phyloP scores from a whole-genome alignment of 495 filamentous ascomycete genomes.

The Chaetomium fimeti region DNA sequence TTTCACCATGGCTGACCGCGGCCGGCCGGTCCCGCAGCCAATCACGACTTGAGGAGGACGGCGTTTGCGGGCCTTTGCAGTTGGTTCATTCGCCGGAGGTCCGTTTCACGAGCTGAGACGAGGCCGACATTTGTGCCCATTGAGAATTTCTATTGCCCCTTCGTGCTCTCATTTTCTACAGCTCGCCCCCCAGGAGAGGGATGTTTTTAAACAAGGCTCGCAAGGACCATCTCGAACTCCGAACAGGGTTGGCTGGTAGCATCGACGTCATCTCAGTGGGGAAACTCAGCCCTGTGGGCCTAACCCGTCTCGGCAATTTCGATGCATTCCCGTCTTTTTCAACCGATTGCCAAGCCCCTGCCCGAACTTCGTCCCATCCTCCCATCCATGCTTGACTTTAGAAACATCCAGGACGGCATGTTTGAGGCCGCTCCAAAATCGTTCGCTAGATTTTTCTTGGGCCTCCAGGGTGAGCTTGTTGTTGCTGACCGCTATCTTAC shows the following conservation, averaged over 20 bases:
- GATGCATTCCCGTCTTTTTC: not conserved
- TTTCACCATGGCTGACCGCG: constrained; percentile 3
- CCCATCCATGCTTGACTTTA: too few species aligned
- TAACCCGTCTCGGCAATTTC: not conserved
- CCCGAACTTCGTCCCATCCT: not conserved
- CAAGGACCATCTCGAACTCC: too few species aligned
- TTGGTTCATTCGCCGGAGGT: not conserved
- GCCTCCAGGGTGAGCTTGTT: too few species aligned
- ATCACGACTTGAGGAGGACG: not conserved
- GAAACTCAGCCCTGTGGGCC: constrained; percentile 19
- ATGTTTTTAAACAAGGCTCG: too few species aligned
- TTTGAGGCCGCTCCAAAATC: too few species aligned
- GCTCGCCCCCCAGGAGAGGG: too few species aligned
- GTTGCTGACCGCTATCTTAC: too few species aligned
- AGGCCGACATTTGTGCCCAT: not conserved
- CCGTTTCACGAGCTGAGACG: constrained; percentile 16
- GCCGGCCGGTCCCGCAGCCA: not conserved
- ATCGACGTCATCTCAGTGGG: constrained; percentile 17
- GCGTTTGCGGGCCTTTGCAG: not conserved
- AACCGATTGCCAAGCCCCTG: not conserved
- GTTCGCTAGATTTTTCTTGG: too few species aligned
- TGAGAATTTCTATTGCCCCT: not conserved
- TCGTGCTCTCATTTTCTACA: not conserved
- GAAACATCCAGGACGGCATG: too few species aligned
- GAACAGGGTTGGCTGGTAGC: not conserved